These are phyloP conservation scores for Fusarium nematophilum DNA, from an alignment of 2,329 filamentous ascomycete species.

Conservation along the genomic window DNA sequence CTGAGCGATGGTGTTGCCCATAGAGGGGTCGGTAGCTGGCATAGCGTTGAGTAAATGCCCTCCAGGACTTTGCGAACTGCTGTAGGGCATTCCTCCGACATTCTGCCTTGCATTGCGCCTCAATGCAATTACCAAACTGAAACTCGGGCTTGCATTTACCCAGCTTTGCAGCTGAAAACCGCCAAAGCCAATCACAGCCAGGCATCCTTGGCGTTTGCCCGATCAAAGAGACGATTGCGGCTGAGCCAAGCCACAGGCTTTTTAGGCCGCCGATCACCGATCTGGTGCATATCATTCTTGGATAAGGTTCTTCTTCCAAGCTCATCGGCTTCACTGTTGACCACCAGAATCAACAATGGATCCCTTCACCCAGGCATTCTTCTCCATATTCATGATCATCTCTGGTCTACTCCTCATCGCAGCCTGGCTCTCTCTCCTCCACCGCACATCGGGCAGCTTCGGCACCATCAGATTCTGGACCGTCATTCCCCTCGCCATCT, in stretches of 20 bases:
- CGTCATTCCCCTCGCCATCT: not conserved
- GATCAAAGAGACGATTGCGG: not conserved
- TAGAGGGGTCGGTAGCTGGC: no score
- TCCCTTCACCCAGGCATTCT: slow-evolving; percentile 15
- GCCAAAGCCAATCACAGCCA: slow-evolving; percentile 10
- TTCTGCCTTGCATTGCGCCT: slow-evolving; percentile 1
- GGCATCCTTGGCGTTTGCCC: slow-evolving; percentile 9
- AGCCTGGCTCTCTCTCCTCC: not conserved
- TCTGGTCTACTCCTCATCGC: slow-evolving; percentile 1
- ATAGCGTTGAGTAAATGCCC: no score
- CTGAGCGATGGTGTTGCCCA: no score
- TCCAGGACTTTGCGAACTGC: no score
- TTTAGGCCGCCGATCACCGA: slow-evolving; percentile 17
- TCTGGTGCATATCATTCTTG: not conserved
- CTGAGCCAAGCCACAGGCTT: slow-evolving; percentile 9
- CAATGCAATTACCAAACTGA: not conserved
- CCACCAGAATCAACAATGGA: slow-evolving; percentile 8
- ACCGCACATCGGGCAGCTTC: slow-evolving; percentile 1
- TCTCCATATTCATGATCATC: slow-evolving; percentile 18
- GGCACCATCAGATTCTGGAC: slow-evolving; percentile 18
- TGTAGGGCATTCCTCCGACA: not conserved
- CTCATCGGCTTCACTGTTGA: not conserved
- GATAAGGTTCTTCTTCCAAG: not conserved
- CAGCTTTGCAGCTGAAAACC: slow-evolving; percentile 4
- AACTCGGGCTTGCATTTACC: not conserved